Conservation (phyloP, 495 filamentous ascomycete species). For the Penicillium arizonense region DNA sequence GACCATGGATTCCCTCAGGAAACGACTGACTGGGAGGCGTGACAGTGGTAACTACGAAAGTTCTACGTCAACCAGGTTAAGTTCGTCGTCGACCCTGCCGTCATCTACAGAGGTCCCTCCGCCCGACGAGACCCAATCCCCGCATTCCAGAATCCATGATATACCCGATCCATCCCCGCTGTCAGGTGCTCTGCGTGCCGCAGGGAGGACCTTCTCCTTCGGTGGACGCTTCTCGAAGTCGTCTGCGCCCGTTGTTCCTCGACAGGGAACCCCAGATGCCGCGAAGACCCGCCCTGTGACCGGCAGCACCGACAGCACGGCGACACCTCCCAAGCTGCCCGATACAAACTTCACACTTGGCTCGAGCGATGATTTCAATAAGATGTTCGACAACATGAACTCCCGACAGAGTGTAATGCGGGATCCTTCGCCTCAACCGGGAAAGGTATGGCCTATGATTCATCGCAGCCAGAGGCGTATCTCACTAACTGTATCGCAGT, state of each 20-base stretch:
- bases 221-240: conserved; percentile 46
- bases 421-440: conserved; percentile 21
- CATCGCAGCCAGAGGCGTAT: background rate
- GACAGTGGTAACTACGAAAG: conserved; percentile 66
- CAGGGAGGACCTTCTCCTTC: conserved; percentile 75
- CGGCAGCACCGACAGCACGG: conserved; percentile 60
- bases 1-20: conserved; percentile 19
- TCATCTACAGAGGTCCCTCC: conserved; percentile 64
- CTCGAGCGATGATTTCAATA: conserved; percentile 60
- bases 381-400: conserved; percentile 62
- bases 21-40: conserved; percentile 40
- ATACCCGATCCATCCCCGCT: conserved; percentile 54
- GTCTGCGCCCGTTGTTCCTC: conserved; percentile 35
- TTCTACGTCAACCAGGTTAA: conserved; percentile 61
- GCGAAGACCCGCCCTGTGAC: conserved; percentile 48
- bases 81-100: conserved; percentile 70
- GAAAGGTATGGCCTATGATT: conserved; percentile 18
- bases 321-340: conserved; percentile 68
- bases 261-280: conserved; percentile 40
- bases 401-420: conserved; percentile 50
- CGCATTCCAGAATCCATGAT: conserved; percentile 52
- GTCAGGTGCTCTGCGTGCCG: conserved; percentile 56
- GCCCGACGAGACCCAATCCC: conserved; percentile 54
- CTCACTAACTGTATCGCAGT: conserved; percentile 21
- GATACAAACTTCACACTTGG: conserved; percentile 53